Conservation (phyloP, 805 yeast genomes). For the Schwanniomyces pseudopolymorphus region DNA sequence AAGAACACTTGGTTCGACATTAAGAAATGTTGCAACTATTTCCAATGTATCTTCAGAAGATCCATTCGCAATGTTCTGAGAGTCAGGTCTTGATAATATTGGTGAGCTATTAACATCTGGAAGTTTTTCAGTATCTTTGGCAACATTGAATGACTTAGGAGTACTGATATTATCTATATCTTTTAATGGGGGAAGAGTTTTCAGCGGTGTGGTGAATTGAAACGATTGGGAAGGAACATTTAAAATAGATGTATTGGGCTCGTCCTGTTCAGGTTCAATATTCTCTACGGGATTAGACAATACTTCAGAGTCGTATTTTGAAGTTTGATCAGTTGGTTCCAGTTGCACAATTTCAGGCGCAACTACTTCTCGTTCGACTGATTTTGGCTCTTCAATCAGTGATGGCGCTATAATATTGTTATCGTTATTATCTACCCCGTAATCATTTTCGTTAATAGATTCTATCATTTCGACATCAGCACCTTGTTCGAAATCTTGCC, state of each 20-base stretch:
- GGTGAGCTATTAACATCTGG: constrained; percentile 20
- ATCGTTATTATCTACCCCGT: not conserved
- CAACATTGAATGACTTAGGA: constrained; percentile 41
- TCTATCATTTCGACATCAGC: not conserved
- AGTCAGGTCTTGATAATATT: constrained; percentile 9
- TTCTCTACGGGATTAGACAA: not conserved
- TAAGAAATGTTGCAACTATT: constrained; percentile 26
- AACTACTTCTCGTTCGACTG: too few relatives aligned
- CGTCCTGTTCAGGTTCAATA: not conserved
- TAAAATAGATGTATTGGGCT: constrained; percentile 6
- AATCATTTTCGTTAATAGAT: not conserved
- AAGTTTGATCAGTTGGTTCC: too few relatives aligned
- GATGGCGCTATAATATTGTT: not conserved
- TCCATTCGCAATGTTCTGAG: constrained; percentile 5
- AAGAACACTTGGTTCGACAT: constrained; percentile 17
- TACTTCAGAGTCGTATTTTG: not conserved
- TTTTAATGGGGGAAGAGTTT: constrained; percentile 40
- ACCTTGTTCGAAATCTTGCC: not conserved
- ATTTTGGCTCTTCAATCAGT: not conserved
- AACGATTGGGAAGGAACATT: constrained; percentile 1
- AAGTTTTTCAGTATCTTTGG: constrained; percentile 27
- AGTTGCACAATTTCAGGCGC: not conserved
- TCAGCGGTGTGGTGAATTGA: constrained; percentile 40
- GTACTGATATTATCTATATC: constrained; percentile 42
- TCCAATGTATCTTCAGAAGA: constrained; percentile 10